These are phyloP conservation scores for Cladobotryum protrusum DNA, from an alignment of 2,329 filamentous ascomycete genomes.

Conservation along the genomic window DNA sequence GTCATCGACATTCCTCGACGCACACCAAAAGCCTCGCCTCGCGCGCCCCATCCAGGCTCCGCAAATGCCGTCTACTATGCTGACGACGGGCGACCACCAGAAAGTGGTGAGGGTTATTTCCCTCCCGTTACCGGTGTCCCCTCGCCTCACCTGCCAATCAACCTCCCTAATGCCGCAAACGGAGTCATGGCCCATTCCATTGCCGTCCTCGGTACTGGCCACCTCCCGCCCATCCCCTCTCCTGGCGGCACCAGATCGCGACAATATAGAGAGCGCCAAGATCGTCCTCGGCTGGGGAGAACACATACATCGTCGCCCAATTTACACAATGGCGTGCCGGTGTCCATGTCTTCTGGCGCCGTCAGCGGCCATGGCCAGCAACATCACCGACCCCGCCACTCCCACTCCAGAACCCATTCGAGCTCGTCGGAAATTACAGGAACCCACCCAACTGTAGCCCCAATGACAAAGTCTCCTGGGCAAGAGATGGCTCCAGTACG, in stretches of 20 bases:
- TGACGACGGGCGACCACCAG: conserved; percentile 60
- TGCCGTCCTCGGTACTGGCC: conserved; percentile 72
- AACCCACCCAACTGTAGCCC: conserved; percentile 42
- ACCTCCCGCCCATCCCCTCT: conserved; percentile 74
- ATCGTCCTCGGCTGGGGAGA: conserved; percentile 56
- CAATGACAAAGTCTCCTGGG: conserved; percentile 46
- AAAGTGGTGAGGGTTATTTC: conserved; percentile 76
- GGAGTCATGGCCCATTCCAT: conserved; percentile 55
- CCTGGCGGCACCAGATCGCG: conserved; percentile 61
- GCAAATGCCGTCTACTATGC: conserved; percentile 45
- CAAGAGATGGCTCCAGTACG: conserved; percentile 39
- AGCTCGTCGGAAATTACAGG: conserved; percentile 48
- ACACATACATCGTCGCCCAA: conserved; percentile 81
- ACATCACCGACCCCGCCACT: conserved; percentile 32
- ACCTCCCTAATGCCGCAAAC: conserved; percentile 32
- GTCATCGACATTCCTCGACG: conserved; percentile 81
- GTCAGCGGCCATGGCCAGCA: conserved; percentile 28
- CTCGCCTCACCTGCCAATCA: conserved; percentile 35
- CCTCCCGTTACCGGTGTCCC: conserved; percentile 53
- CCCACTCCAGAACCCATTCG: conserved; percentile 54
- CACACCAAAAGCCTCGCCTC: conserved; percentile 76
- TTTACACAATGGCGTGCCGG: conserved; percentile 41
- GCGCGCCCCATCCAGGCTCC: conserved; percentile 38
- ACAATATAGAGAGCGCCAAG: conserved; percentile 49
- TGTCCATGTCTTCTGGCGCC: conserved; percentile 31